phyloP scores from a whole-genome alignment of 1,284 basidiomycete species.

The Fomitopsis pinicola region DNA sequence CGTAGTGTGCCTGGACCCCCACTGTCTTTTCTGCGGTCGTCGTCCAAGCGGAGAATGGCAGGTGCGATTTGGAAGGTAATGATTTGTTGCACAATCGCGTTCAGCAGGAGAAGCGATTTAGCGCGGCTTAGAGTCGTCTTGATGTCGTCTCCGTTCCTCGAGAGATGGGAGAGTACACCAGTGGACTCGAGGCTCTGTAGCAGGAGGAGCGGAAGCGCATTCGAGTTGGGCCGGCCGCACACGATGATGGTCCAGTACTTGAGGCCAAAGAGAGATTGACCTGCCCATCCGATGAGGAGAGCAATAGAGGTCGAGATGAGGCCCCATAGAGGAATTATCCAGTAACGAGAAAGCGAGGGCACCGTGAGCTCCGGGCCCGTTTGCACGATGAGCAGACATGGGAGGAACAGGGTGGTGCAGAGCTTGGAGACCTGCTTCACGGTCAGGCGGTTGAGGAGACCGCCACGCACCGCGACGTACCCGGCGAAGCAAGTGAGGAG shows the following conservation, averaged over 20 bases:
- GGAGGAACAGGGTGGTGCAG: slow-evolving; percentile 28
- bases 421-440: slow-evolving; percentile 25
- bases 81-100: slow-evolving; percentile 28
- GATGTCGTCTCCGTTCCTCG: slow-evolving; percentile 14
- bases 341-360: slow-evolving; percentile 17
- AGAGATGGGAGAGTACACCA: slow-evolving; percentile 23
- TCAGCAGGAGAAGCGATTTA: slow-evolving; percentile 27
- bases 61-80: slow-evolving; percentile 28
- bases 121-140: slow-evolving; percentile 22
- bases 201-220: slow-evolving; percentile 28
- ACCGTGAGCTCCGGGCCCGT: slow-evolving; percentile 29
- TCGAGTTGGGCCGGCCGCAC: slow-evolving; percentile 28
- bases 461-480: slow-evolving; percentile 19
- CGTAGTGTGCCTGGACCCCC: slow-evolving; percentile 11
- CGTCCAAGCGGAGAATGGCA: slow-evolving; percentile 20
- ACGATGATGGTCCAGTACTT: slow-evolving; percentile 29
- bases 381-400: slow-evolving; percentile 28
- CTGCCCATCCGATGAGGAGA: slow-evolving; percentile 25
- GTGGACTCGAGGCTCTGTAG: slow-evolving; percentile 24
- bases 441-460: slow-evolving; percentile 20
- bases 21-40: slow-evolving; percentile 9
- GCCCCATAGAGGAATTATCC: slow-evolving; percentile 31
- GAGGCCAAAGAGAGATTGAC: slow-evolving; percentile 19
- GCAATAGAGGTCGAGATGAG: slow-evolving; percentile 23
- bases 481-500: slow-evolving; percentile 28